A percentile compares a stretch with the other conserved stretches of the same genome.
Evolutionary conservation across 352 stramenopile genomes (phyloP).

Genomic region (Saprolegnia parasitica): DNA sequence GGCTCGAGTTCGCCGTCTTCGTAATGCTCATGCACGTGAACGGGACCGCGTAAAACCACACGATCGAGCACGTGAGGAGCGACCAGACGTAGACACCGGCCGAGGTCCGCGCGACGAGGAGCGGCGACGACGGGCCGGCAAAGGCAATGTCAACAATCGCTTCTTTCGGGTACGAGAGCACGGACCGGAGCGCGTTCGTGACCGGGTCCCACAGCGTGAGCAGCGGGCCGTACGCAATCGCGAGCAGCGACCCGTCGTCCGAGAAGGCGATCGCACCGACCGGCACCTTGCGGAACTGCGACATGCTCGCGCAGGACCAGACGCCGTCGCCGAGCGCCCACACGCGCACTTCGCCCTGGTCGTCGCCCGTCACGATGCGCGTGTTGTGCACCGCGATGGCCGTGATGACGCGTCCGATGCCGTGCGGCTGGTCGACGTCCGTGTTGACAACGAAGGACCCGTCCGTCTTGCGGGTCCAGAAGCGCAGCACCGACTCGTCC

Average conservation of each 20-base stretch:
- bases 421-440: conserved; percentile 73
- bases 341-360: conserved; percentile 71
- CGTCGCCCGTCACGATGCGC: conserved; percentile 60
- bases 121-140: conserved; percentile 49
- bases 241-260: conserved; percentile 73
- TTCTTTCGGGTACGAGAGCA: conserved; percentile 63
- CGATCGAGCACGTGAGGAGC: conserved; percentile 55
- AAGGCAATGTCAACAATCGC: conserved; percentile 58
- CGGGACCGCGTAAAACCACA: conserved; percentile 40
- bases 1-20: neutral
- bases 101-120: conserved; percentile 53
- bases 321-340: conserved; percentile 39
- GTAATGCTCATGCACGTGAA: conserved; percentile 11
- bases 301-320: conserved; percentile 78
- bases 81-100: conserved; percentile 72
- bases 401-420: conserved; percentile 41
- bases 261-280: conserved; percentile 71
- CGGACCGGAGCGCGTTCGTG: conserved; percentile 66
- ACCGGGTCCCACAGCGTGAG: conserved; percentile 81
- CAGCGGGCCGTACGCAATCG: conserved; percentile 71
- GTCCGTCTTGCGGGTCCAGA: conserved; percentile 71
- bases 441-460: conserved; percentile 78
- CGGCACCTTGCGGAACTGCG: conserved; percentile 61
- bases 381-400: conserved; percentile 40
- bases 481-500: conserved; percentile 57